phyloP scores from a whole-genome alignment of 2,329 filamentous ascomycete species.

The Gremmenia infestans region DNA sequence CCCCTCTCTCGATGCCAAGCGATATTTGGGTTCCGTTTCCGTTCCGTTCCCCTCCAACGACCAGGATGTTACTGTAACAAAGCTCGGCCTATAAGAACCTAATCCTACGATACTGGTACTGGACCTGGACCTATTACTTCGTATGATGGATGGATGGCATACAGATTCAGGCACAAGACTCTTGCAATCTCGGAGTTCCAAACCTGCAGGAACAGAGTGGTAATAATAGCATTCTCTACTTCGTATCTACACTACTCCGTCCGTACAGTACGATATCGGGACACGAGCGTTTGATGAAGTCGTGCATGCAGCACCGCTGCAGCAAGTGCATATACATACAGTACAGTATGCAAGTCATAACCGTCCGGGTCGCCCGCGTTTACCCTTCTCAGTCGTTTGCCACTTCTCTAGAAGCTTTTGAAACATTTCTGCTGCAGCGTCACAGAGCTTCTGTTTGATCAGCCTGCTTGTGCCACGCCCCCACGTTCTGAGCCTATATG shows the following conservation, averaged over 20 bases:
- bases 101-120: background rate
- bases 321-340: background rate
- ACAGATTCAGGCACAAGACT: background rate
- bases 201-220: slow-evolving; percentile 10
- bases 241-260: too few relatives aligned
- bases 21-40: too few relatives aligned
- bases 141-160: background rate
- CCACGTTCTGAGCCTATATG: background rate
- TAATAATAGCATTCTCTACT: background rate
- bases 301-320: background rate
- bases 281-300: background rate
- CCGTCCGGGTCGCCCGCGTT: slow-evolving; percentile 7
- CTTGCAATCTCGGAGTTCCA: slow-evolving; percentile 3
- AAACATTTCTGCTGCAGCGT: slow-evolving; percentile 14
- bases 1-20: too few relatives aligned
- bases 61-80: too few relatives aligned
- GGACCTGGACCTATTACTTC: background rate
- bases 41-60: too few relatives aligned
- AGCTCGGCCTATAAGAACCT: too few relatives aligned
- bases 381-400: slow-evolving; percentile 12
- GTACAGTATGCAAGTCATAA: slow-evolving; percentile 11
- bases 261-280: background rate
- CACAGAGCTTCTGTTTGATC: slow-evolving; percentile 8
- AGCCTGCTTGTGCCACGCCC: slow-evolving; percentile 3
- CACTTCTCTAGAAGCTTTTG: slow-evolving; percentile 10